Percentiles rank a stretch among this genome's conserved stretches.
Conservation (phyloP, 768 basidiomycete species). For the Kwoniella newhampshirensis region DNA sequence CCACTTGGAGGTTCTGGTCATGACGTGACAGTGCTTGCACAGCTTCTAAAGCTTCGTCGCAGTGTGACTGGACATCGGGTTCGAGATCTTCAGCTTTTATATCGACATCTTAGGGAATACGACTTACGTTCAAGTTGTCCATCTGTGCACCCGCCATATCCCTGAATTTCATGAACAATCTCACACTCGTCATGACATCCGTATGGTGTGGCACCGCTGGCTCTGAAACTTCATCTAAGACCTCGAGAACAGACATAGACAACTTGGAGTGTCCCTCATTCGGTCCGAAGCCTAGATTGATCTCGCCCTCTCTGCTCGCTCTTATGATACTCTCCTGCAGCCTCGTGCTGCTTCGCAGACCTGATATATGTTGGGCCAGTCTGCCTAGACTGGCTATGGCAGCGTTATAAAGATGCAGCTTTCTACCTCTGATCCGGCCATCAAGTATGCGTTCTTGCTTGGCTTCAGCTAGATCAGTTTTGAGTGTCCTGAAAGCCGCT, state of each 20-base stretch:
- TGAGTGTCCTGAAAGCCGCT: slow-evolving; percentile 81
- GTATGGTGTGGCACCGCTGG: slow-evolving; percentile 4
- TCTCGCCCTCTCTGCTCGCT: slow-evolving; percentile 54
- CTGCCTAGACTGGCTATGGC: slow-evolving; percentile 82
- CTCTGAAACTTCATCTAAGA: slow-evolving; percentile 16
- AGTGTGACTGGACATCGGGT: slow-evolving; percentile 16
- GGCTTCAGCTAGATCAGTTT: slow-evolving; percentile 81
- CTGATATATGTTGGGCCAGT: slow-evolving; percentile 90
- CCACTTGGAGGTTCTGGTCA: slow-evolving; percentile 8
- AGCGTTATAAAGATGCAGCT: slow-evolving; percentile 72
- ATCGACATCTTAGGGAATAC: background rate
- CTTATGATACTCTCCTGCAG: slow-evolving; percentile 79
- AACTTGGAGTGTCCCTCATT: slow-evolving; percentile 7
- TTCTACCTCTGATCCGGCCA: slow-evolving; percentile 51
- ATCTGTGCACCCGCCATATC: slow-evolving; percentile 47
- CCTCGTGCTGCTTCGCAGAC: slow-evolving; percentile 76
- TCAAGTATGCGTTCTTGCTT: slow-evolving; percentile 72
- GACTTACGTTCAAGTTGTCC: slow-evolving; percentile 44
- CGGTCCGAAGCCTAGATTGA: slow-evolving; percentile 19
- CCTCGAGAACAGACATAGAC: slow-evolving; percentile 6
- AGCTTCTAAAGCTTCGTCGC: slow-evolving; percentile 42
- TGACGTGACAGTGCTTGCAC: slow-evolving; percentile 29
- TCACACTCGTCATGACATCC: slow-evolving; percentile 39
- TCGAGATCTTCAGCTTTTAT: background rate
- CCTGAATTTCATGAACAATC: slow-evolving; percentile 49